phyloP scores from a whole-genome alignment of 2,329 filamentous ascomycete genomes.

The Cadophora sp. region DNA sequence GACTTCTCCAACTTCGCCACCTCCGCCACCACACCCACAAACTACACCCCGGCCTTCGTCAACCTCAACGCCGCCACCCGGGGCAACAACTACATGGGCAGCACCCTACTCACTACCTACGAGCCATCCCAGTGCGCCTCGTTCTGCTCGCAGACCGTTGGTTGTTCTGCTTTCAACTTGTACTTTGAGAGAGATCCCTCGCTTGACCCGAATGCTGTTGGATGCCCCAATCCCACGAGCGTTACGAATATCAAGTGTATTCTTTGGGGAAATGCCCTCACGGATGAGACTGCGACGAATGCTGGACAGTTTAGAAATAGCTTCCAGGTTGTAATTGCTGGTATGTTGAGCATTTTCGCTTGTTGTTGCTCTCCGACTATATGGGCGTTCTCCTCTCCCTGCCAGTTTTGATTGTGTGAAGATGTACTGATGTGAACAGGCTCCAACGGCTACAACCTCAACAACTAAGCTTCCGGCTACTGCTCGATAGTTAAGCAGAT shows the following conservation, averaged over 20 bases:
- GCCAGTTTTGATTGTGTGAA: no score
- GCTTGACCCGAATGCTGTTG: slow-evolving; percentile 37
- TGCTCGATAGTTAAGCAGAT: not conserved
- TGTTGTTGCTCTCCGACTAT: no score
- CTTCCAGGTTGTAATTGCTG: slow-evolving; percentile 51
- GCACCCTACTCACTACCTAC: slow-evolving; percentile 41
- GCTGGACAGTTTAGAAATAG: slow-evolving; percentile 42
- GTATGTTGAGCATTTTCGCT: slow-evolving; percentile 24
- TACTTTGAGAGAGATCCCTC: slow-evolving; percentile 46
- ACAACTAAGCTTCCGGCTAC: not conserved
- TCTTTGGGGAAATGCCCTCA: slow-evolving; percentile 42
- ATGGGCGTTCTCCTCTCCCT: no score
- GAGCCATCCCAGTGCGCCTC: slow-evolving; percentile 39
- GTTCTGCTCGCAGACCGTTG: slow-evolving; percentile 38
- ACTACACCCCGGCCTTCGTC: slow-evolving; percentile 44
- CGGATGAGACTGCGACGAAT: slow-evolving; percentile 43
- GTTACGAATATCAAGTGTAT: slow-evolving; percentile 45
- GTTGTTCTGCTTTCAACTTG: slow-evolving; percentile 45
- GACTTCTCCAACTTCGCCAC: slow-evolving; percentile 18
- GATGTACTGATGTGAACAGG: no score
- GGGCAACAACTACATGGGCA: slow-evolving; percentile 38
- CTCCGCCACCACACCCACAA: slow-evolving; percentile 40
- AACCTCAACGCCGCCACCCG: slow-evolving; percentile 41
- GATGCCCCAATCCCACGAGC: slow-evolving; percentile 44
- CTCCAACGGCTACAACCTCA: not conserved